Conservation (phyloP, 768 basidiomycete species). For the Termitomyces sp. region DNA sequence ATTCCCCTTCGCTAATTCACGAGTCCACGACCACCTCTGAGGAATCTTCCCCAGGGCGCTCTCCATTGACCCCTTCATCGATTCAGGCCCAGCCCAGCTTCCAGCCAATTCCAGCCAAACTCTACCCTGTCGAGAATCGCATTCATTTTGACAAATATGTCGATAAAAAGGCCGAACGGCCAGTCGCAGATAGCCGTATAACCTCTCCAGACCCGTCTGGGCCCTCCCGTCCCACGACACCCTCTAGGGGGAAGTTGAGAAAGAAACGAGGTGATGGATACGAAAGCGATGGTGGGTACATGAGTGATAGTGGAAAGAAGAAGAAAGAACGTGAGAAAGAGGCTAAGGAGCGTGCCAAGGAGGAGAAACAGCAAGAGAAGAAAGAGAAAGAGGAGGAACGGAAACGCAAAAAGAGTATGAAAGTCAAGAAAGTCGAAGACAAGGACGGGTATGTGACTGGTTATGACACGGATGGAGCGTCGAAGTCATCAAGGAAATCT, state of each 20-base stretch:
- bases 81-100: constrained; percentile 9
- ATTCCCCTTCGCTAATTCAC: constrained; percentile 30
- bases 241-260: constrained; percentile 32
- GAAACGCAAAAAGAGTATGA: constrained; percentile 30
- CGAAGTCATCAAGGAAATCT: constrained; percentile 15
- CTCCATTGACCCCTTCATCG: constrained; percentile 16
- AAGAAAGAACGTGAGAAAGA: constrained; percentile 27
- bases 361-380: constrained; percentile 24
- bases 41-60: constrained; percentile 25
- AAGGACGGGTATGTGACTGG: constrained; percentile 14
- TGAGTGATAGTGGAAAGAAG: constrained; percentile 40
- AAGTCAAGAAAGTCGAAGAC: constrained; percentile 18
- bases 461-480: constrained; percentile 27
- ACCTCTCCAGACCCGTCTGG: constrained; percentile 23
- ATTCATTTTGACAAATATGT: constrained; percentile 4
- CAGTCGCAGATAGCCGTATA: neutral
- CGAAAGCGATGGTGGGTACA: constrained; percentile 50
- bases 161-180: constrained; percentile 1
- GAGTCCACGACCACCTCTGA: constrained; percentile 31
- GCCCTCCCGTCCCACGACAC: constrained; percentile 19
- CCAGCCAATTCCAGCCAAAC: constrained; percentile 9
- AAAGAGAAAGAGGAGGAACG: constrained; percentile 27
- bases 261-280: constrained; percentile 46
- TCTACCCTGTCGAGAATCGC: constrained; percentile 8
- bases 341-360: constrained; percentile 19